Base-by-base conservation (phyloP, 73 alveolate genomes). In the Durusdinium trenchii region DNA sequence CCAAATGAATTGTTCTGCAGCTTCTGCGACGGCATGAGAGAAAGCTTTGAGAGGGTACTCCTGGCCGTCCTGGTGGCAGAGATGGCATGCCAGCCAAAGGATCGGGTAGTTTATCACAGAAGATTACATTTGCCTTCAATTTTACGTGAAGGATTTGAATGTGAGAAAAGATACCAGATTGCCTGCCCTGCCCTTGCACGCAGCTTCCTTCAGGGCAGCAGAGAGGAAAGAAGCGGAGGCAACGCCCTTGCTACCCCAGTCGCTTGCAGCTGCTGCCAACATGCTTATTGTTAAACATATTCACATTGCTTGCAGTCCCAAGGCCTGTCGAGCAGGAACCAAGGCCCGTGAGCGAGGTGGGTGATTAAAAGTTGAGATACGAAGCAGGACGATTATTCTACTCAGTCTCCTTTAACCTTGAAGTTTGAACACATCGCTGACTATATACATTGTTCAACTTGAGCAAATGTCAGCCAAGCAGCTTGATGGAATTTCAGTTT, bases 321-420 rank as follows among this genome's bases (percentile, higher is more conserved):
- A 86, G 96, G 96, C 96, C 96, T 4, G 96, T 89, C 28, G 96
- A 89, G 69, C 96, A 89, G 62, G 96, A 89, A 47, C 96, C 96
- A 46, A 62, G 96, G 48, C 96, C 96, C 6, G 96, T 89, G 73
- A 89, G 62, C 52, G 96, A 89, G 96, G 96, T 51, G 47, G 79
- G 48, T 2, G 38, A 23, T 40, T 35, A 62, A 20, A 35, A 26
- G 40, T 62, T 35, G 6, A 62, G 38, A 10, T 62, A 40, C 76
- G 32, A 35, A 35, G 32, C 43, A 35, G 18, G 32, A 26, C 43
- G 40, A 62, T 62, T 20, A 23, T 10, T 62, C 16, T 26, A 5
- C 43, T 57, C 69, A 16, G 32, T 57, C 12, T 57, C 32, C 12
- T 57, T 57, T 57, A 57, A 60, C 73, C 30, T 60, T 60, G 18